These are phyloP conservation scores for Tillandsia fasciculata DNA, from an alignment of 176 grass and related monocot species.

Conservation along the genomic window DNA sequence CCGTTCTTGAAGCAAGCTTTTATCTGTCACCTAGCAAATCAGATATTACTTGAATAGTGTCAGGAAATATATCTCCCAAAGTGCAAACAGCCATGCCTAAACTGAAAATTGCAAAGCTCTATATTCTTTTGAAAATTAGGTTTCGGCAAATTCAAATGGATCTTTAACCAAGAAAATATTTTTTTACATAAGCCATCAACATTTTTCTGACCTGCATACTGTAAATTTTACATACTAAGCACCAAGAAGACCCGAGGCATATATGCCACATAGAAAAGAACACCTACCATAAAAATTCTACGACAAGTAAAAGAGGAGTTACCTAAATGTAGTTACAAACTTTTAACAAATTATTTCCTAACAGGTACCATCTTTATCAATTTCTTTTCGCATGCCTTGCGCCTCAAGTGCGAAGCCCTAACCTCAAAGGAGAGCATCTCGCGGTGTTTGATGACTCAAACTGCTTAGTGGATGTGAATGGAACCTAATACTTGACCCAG, in stretches of 20 bases:
- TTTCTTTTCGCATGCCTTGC: too few relatives aligned
- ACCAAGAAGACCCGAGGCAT: neutral
- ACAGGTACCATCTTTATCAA: too few relatives aligned
- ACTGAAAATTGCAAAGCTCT: neutral
- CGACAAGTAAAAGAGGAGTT: neutral
- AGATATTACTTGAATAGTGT: slow-evolving; percentile 1
- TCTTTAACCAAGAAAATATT: neutral
- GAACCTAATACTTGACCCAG: too few relatives aligned
- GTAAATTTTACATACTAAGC: neutral
- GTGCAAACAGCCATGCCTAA: slow-evolving; percentile 5
- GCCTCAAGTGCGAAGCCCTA: too few relatives aligned
- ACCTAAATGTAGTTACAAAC: neutral
- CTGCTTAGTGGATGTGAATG: too few relatives aligned
- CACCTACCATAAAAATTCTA: neutral
- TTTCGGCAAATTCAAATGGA: neutral
- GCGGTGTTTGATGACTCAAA: too few relatives aligned
- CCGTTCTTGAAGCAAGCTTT: slow-evolving; percentile 60
- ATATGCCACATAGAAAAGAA: neutral
- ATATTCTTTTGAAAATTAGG: neutral
- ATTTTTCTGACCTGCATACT: too few relatives aligned
- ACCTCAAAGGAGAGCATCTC: too few relatives aligned
- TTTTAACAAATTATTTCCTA: too few relatives aligned
- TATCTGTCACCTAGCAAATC: slow-evolving; percentile 77
- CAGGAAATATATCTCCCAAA: slow-evolving; percentile 1
- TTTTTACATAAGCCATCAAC: too few relatives aligned